phyloP scores from a whole-genome alignment of 495 filamentous ascomycete species.

The Niebla homalea region DNA sequence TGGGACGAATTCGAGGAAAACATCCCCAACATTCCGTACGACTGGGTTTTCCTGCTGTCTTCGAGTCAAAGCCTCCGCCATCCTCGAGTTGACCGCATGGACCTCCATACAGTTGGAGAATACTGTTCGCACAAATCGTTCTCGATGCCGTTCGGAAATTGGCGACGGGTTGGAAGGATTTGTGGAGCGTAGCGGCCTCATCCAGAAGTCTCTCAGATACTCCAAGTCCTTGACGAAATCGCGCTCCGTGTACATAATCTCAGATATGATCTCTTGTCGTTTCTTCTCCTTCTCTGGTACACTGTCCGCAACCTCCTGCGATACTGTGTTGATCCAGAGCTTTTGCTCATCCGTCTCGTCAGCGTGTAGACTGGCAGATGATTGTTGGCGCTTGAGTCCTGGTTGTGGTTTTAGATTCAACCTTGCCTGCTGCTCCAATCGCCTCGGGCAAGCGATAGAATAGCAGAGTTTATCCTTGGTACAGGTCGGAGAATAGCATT shows the following conservation, averaged over 20 bases:
- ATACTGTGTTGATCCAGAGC: slow-evolving; percentile 97
- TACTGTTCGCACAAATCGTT: slow-evolving; percentile 83
- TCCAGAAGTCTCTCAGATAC: slow-evolving; percentile 98
- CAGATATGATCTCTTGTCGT: slow-evolving; percentile 93
- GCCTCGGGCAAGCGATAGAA: slow-evolving; percentile 90
- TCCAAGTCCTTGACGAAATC: slow-evolving; percentile 99
- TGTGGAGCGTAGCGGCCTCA: slow-evolving; percentile 67
- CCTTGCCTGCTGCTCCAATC: slow-evolving; percentile 88
- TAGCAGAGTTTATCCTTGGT: slow-evolving; percentile 91
- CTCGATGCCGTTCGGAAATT: slow-evolving; percentile 76
- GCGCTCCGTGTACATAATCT: slow-evolving; percentile 96
- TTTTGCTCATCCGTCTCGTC: slow-evolving; percentile 91
- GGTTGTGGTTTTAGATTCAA: slow-evolving; percentile 85
- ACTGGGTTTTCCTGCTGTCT: slow-evolving; percentile 82
- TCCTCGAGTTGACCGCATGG: slow-evolving; percentile 70
- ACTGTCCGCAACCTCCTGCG: slow-evolving; percentile 83
- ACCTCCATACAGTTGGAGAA: slow-evolving; percentile 96
- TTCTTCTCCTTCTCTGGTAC: slow-evolving; percentile 89
- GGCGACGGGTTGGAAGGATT: slow-evolving; percentile 58
- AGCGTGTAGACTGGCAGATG: slow-evolving; percentile 65
- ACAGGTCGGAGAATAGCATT: slow-evolving; percentile 97
- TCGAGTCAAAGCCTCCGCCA: slow-evolving; percentile 77
- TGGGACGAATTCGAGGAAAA: slow-evolving; percentile 84
- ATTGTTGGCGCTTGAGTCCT: slow-evolving; percentile 70
- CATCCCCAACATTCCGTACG: slow-evolving; percentile 81